These are phyloP conservation scores for Melocanna baccifera DNA, from an alignment of 176 grass and related monocot species.

Conservation along the genomic window DNA sequence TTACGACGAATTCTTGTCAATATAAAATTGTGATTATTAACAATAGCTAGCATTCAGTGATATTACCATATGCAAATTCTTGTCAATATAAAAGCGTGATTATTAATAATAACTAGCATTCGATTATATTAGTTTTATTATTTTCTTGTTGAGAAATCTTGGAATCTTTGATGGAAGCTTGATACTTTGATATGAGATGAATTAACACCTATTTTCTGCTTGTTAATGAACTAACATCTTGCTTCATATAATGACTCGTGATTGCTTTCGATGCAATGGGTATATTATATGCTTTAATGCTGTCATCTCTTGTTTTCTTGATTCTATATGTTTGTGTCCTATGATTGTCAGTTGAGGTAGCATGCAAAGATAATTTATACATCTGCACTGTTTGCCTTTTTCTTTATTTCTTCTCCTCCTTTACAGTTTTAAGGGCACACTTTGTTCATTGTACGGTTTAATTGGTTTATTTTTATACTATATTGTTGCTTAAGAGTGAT, in stretches of 20 bases:
- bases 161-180: neutral
- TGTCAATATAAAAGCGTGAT: neutral
- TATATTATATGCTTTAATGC: neutral
- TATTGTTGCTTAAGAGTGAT: neutral
- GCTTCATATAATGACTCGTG: neutral
- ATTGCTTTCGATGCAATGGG: neutral
- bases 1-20: neutral
- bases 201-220: neutral
- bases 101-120: neutral
- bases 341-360: neutral
- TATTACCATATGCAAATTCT: neutral
- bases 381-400: neutral
- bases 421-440: neutral
- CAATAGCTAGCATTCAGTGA: neutral
- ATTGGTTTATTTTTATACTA: neutral
- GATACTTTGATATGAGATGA: neutral
- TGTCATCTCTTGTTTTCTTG: neutral
- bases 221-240: neutral
- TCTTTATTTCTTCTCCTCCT: neutral
- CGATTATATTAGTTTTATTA: neutral
- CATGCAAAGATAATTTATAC: neutral
- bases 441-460: neutral
- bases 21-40: neutral
- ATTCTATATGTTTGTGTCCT: neutral
- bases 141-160: conserved; percentile 16